phyloP scores from a whole-genome alignment of 805 yeast species.

The Lipomyces sp. region DNA sequence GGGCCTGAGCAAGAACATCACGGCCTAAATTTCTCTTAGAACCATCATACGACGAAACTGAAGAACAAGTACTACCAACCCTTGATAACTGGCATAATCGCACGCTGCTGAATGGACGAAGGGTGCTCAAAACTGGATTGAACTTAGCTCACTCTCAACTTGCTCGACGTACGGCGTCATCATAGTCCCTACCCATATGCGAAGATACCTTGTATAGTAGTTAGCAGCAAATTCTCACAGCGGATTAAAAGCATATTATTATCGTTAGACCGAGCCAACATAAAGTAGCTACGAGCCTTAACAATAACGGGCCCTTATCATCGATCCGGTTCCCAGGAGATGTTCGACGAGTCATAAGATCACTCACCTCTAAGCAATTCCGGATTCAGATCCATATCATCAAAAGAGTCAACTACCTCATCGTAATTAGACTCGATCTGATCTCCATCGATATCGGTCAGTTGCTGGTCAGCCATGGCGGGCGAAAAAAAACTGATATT shows the following conservation, averaged over 20 bases:
- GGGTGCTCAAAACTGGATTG: conserved; percentile 91
- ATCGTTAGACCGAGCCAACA: neutral
- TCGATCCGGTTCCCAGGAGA: neutral
- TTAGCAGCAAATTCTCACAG: neutral
- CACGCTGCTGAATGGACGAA: conserved; percentile 97
- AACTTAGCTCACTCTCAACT: neutral
- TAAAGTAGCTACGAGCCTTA: neutral
- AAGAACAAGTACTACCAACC: conserved; percentile 50
- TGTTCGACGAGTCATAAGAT: neutral
- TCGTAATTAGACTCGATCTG: conserved; percentile 92
- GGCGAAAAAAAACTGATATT: conserved; percentile 3
- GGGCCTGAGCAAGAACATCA: conserved; percentile 98
- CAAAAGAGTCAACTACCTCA: conserved; percentile 78
- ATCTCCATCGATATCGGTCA: conserved; percentile 35
- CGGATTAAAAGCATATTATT: neutral
- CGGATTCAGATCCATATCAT: conserved; percentile 74
- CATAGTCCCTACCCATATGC: conserved; percentile 36
- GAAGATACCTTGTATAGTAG: conserved; percentile 31
- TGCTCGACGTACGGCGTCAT: neutral
- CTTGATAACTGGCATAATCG: conserved; percentile 89
- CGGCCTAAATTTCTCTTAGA: conserved; percentile 46
- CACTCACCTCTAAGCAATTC: conserved; percentile 64
- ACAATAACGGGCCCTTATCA: neutral
- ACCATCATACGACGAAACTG: neutral
- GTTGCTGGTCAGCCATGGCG: conserved; percentile 37